Evolutionary conservation across 306 rosid genomes (phyloP).

Genomic region (Dalbergia oliveri): DNA sequence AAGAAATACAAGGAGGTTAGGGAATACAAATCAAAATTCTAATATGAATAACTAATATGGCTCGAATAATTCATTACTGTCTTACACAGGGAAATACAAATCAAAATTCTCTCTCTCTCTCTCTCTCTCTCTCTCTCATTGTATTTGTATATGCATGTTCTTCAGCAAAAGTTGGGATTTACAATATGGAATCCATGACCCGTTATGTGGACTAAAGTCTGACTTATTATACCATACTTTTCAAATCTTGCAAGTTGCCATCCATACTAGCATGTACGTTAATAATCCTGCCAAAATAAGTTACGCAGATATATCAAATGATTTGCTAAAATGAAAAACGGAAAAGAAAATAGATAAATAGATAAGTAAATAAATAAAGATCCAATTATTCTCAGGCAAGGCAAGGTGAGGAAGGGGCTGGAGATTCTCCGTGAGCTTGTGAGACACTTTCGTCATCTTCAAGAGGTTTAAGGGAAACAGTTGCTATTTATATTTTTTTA

Average conservation of each 20-base stretch:
- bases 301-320: neutral
- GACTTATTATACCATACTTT: neutral
- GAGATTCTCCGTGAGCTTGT: no score
- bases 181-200: slow-evolving; percentile 24
- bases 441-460: no score
- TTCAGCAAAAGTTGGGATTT: slow-evolving; percentile 42
- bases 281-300: slow-evolving; percentile 54
- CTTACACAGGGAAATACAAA: slow-evolving; percentile 31
- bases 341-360: no score
- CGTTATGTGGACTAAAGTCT: neutral
- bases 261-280: slow-evolving; percentile 52
- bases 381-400: neutral
- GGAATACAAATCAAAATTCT: neutral
- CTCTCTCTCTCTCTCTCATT: neutral
- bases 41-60: slow-evolving; percentile 9
- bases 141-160: slow-evolving; percentile 20
- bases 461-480: no score
- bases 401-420: no score
- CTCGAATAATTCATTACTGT: neutral
- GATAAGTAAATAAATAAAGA: neutral
- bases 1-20: neutral
- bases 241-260: slow-evolving; percentile 44
- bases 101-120: slow-evolving; percentile 36
- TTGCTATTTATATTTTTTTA: no score
- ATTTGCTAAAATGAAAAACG: slow-evolving; percentile 8